A percentile compares a stretch with the other conserved stretches of the same genome.
Evolutionary conservation across 169 alveolate species (phyloP).

Genomic region (Plasmodium fragile): DNA sequence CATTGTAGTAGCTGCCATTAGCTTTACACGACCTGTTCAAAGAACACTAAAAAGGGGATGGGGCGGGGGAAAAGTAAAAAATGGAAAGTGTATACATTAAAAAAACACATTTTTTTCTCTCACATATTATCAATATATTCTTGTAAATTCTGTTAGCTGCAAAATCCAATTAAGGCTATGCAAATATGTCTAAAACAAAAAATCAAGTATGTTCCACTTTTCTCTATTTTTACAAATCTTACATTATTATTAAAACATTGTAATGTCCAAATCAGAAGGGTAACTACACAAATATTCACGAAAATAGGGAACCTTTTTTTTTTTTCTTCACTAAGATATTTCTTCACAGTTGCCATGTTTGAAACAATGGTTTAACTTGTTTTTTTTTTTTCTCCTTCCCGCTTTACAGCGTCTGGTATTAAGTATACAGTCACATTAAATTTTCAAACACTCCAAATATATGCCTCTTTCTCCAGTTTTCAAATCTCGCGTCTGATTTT

Average conservation of each 20-base stretch:
- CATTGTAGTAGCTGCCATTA: not conserved
- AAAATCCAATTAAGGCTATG: not conserved
- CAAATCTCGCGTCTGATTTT: not conserved
- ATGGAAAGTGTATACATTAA: not conserved
- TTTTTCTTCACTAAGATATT: not conserved
- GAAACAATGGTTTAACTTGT: not conserved
- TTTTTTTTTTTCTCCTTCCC: not conserved
- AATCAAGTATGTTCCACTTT: not conserved
- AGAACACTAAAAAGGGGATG: not conserved
- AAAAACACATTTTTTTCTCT: not conserved
- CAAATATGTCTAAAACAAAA: not conserved
- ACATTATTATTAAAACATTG: constrained; percentile 34
- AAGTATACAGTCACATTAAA: not conserved
- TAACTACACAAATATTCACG: not conserved
- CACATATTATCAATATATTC: not conserved
- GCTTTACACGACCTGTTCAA: not conserved
- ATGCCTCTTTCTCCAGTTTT: not conserved
- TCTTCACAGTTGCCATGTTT: not conserved
- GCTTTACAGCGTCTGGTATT: not conserved
- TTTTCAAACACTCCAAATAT: not conserved
- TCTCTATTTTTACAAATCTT: not conserved
- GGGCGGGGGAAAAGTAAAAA: not conserved
- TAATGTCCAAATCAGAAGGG: constrained; percentile 15
- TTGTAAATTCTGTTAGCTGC: not conserved
- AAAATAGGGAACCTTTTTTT: not conserved